Evolutionary conservation across 2,329 filamentous ascomycete genomes (phyloP), one percentile per base, ranked within the genome.

Genomic region (Aureobasidium subglaciale): DNA sequence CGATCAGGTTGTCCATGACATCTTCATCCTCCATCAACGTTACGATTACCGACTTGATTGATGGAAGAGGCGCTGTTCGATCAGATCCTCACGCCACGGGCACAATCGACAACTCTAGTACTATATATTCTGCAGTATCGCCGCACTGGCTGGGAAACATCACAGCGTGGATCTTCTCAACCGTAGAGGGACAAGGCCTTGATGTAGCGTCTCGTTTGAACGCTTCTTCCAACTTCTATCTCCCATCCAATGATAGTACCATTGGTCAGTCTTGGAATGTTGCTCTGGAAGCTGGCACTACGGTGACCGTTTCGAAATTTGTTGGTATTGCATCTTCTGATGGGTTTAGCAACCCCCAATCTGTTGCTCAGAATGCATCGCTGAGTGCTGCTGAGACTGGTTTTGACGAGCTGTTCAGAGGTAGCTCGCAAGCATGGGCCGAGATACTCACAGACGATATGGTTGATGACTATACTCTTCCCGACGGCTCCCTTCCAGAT

Each of bases 311-410:
- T 42, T 79, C 76, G 43, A 90, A 90, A 63, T 88, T 78, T 60
- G 76, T 89, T 15, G 86, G 86, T 25, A 78, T 76, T 46, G 85
- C 86, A 4, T 87, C 85, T 1, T 79, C 78, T 0, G 86, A 89
- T 67, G 85, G 83, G 0, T 89, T 88, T 63, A 59, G 70, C 0
- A 70, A 85, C 59, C 79, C 85, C 0, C 71, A 79, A 56, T 62
- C 66, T 2, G 73, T 76, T 1, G 86, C 86, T 2, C 73, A 74
- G 56, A 65, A 75, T 5, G 84, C 83, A 2, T 81, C 79, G 0
- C 63, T 72, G 5, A 67, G 69, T 1, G 84, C 75, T 35, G 71
- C 75, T 55, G 62, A 69, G 5, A 69, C 69, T 27, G 86, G 85
- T 0, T 88, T 79, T 61, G 67, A 75, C n/a, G 65, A 67, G 1